Evolutionary conservation across 352 stramenopile species (phyloP), one percentile per base, ranked within the genome.

Genomic region (Pythium sukuiense): DNA sequence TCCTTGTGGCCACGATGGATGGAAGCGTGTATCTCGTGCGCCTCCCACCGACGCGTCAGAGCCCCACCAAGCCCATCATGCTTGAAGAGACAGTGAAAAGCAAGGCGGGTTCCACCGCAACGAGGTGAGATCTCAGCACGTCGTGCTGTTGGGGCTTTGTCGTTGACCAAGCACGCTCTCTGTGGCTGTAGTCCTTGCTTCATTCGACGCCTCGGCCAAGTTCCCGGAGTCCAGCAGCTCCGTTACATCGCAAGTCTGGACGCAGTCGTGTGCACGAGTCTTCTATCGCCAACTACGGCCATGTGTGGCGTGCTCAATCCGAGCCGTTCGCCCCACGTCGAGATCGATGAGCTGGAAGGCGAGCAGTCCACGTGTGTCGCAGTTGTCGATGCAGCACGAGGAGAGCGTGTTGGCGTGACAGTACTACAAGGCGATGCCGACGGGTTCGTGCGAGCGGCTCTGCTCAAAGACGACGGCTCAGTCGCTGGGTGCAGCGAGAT

Each of bases 391-490:
- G 26, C 13, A 7, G 1, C 13, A n/a, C 41, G 43, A 9, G 13
- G 53, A 9, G 0, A 49, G 76, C 24, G 52, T 62, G 62, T 61
- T 56, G n/a, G 33, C 66, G 56, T 73, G 6, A 62, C 79, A 14
- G 64, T 90, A 24, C n/a, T 92, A 9, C 81, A 89, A 62, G 83
- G 83, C 20, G 84, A 92, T 59, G 26, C 69, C 0, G 84, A 92
- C 55, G 84, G 81, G 0, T 65, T 24, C 24, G 69, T 89, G 4
- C 77, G 84, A 3, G 87, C 76, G 63, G 73, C 61, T 1, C 62
- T 63, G 24, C 33, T 54, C 18, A 33, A 37, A 26, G 16, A 2
- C 6, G 11, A 30, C 3, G 20, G 12, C 2, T 12, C 35, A 3
- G 14, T 43, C 2, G 26, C 11, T 2, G 53, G 41, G 1, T 24